Percentiles rank a stretch among this genome's conserved stretches.
phyloP scores from a whole-genome alignment of 139 green algal genomes.

The Yamagishiella unicocca region DNA sequence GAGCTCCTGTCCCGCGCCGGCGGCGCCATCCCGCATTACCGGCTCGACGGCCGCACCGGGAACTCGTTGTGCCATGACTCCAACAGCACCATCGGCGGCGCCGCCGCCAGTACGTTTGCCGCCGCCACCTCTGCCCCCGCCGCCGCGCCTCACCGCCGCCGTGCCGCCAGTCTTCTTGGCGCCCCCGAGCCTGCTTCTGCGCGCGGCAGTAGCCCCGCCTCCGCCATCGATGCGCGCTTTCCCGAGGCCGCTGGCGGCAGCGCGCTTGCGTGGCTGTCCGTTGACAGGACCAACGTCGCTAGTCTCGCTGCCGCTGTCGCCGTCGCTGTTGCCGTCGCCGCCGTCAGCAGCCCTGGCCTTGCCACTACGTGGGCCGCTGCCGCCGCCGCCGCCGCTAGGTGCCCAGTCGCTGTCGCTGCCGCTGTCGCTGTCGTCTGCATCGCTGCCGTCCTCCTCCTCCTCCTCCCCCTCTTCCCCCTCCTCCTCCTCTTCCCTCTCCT shows the following conservation, averaged over 20 bases:
- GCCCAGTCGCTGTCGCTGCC: constrained; percentile 47
- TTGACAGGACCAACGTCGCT: no score
- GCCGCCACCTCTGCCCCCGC: not conserved
- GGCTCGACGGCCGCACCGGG: not conserved
- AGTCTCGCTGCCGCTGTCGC: not conserved
- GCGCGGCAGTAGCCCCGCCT: not conserved
- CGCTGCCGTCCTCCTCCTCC: not conserved
- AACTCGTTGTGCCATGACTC: not conserved
- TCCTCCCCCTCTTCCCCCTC: not conserved
- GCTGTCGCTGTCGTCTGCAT: not conserved
- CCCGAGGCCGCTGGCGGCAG: no score
- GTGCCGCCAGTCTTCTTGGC: no score
- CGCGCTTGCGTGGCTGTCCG: no score
- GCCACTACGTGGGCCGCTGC: not conserved
- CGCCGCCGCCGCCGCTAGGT: constrained; percentile 9
- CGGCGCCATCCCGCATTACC: not conserved
- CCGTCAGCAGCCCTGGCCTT: not conserved
- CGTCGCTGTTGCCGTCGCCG: not conserved
- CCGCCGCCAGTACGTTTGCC: not conserved
- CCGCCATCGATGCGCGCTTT: no score
- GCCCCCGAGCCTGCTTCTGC: not conserved
- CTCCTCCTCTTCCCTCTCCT: not conserved
- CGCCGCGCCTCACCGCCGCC: not conserved
- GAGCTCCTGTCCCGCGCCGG: not conserved
- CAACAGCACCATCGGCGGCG: not conserved